Conservation (phyloP, 257 asterid species). For the Anisodus tanguticus region DNA sequence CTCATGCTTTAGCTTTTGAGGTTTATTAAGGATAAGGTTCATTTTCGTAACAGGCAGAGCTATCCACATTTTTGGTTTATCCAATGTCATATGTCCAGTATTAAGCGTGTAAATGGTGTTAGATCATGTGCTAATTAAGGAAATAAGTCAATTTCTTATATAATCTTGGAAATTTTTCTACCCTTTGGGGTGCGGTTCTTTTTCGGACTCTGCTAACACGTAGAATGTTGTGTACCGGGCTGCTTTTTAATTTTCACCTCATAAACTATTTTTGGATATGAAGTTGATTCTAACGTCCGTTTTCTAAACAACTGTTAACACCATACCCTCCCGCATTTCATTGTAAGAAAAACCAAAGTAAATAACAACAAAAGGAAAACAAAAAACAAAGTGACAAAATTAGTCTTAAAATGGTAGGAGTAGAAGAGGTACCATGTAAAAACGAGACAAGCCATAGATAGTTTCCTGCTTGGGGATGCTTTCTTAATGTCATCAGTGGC, state of each 20-base stretch:
- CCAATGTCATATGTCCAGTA: neutral
- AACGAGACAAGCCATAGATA: conserved; percentile 63
- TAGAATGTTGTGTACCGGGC: no score
- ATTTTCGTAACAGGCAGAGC: no score
- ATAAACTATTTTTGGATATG: neutral
- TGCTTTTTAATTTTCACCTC: neutral
- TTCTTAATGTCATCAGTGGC: conserved; percentile 48
- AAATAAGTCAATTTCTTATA: no score
- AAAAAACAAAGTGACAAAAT: no score
- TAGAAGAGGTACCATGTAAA: conserved; percentile 58
- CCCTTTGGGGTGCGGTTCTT: no score
- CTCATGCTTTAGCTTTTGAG: no score
- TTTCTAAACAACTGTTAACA: neutral
- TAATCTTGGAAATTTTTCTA: no score
- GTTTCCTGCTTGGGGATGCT: conserved; percentile 61
- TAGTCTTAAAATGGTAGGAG: neutral
- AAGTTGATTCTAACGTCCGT: neutral
- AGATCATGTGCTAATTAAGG: no score
- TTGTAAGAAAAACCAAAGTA: neutral
- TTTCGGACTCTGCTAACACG: no score
- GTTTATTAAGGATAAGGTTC: no score
- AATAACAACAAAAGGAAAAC: neutral
- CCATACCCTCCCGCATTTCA: neutral
- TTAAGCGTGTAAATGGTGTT: no score
- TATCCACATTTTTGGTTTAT: neutral